phyloP scores from a whole-genome alignment of 257 asterid genomes.

The Primulina huaijiensis region DNA sequence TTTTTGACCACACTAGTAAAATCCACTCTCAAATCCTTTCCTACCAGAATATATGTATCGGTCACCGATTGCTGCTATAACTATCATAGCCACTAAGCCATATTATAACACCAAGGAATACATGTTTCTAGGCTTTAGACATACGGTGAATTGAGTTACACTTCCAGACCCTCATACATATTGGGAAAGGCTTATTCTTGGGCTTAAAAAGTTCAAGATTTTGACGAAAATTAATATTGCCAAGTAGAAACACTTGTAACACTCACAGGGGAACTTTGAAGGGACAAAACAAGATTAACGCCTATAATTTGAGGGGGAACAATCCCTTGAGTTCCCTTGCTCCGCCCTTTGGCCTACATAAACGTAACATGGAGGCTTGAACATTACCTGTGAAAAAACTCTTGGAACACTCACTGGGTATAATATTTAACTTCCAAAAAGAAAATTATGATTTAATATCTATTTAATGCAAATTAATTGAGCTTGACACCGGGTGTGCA shows the following conservation, averaged over 20 bases:
- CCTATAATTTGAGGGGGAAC: neutral
- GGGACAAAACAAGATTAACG: neutral
- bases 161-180: neutral
- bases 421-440: neutral
- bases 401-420: neutral
- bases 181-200: neutral
- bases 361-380: neutral
- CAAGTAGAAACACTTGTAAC: neutral
- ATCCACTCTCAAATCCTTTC: neutral
- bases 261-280: neutral
- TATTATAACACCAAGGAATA: neutral
- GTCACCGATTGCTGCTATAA: neutral
- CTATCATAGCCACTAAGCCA: neutral
- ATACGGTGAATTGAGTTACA: no score
- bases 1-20: neutral
- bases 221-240: neutral
- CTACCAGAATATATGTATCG: neutral
- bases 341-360: neutral
- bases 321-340: neutral
- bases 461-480: no score
- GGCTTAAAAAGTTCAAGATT: neutral
- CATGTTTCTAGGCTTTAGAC: neutral
- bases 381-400: neutral
- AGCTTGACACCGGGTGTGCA: neutral
- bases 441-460: no score